A percentile compares a stretch with the other conserved stretches of the same genome.
These are phyloP conservation scores for Neurospora africana DNA, from an alignment of 495 filamentous ascomycete species.

Conservation along the genomic window DNA sequence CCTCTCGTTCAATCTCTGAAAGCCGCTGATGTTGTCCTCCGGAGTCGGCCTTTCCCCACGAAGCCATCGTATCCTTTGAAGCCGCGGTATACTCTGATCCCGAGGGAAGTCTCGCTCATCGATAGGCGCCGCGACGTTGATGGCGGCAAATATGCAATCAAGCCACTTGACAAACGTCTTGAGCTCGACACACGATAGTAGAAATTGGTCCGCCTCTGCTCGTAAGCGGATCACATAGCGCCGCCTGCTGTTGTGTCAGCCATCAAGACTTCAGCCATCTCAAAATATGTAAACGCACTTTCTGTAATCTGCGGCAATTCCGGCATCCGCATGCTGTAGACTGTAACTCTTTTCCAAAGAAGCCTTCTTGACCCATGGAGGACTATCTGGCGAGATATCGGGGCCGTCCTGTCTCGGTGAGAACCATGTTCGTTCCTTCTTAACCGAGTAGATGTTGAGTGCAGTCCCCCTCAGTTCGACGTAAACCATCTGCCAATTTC, in stretches of 20 bases:
- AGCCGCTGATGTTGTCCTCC: slow-evolving; percentile 16
- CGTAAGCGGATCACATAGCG: slow-evolving; percentile 52
- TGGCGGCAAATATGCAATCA: slow-evolving; percentile 53
- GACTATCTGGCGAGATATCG: slow-evolving; percentile 29
- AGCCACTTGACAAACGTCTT: slow-evolving; percentile 47
- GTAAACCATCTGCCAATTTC: slow-evolving; percentile 47
- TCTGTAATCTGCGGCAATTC: slow-evolving; percentile 51
- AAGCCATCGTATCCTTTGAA: slow-evolving; percentile 30
- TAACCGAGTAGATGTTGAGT: slow-evolving; percentile 45
- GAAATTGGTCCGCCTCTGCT: slow-evolving; percentile 53
- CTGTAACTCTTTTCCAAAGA: slow-evolving; percentile 45
- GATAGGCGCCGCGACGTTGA: slow-evolving; percentile 51
- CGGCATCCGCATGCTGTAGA: slow-evolving; percentile 55
- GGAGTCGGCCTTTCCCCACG: slow-evolving; percentile 19
- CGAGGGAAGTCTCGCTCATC: slow-evolving; percentile 48
- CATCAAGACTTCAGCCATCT: neutral
- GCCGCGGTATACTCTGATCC: slow-evolving; percentile 40
- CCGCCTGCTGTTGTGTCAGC: slow-evolving; percentile 24
- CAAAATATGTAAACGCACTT: slow-evolving; percentile 31
- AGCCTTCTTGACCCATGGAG: slow-evolving; percentile 32
- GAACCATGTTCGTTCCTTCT: slow-evolving; percentile 32
- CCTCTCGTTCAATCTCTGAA: slow-evolving; percentile 14
- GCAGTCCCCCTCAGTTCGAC: slow-evolving; percentile 50
- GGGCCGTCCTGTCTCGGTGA: slow-evolving; percentile 20
- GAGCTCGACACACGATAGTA: slow-evolving; percentile 44